Evolutionary conservation across 306 rosid species (phyloP), one percentile per base, ranked within the genome.

Genomic region (Prunus davidiana): DNA sequence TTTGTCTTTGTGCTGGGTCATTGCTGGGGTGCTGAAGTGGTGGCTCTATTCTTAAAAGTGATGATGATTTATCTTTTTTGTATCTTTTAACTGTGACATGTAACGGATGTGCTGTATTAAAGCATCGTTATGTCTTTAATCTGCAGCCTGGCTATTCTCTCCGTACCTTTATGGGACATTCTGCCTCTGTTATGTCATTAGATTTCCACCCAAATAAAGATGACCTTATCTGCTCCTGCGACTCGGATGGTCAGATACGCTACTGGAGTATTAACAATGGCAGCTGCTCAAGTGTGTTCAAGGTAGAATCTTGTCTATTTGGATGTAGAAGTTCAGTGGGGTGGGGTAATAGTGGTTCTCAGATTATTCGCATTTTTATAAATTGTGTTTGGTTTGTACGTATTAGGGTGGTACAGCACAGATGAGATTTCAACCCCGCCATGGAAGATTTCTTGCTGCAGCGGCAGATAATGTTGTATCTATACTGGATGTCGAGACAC

Each of bases 171-270:
- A 83, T 91, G 51, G 99, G 97, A 77, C 99, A 95, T 83, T 87
- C 91, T 10, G 28, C 88, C 61, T 22, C 92, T 38, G 99, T 92
- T 49, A 89, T 84, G 96, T 95, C 99, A 9, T 86, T 95, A 71
- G 99, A 95, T 85, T 95, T 95, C 88, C 99, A 95, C 78, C 99
- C 97, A 38, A 92, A 85, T 75, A 90, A 91, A 76, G 97, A 95
- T 1, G 99, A 95, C 64, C 93, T 95, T 57, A 80, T 95, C 60
- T 88, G 97, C 89, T 95, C 99, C 30, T 95, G 99, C 78, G 99
- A 95, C 22, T 82, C 93, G 14, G 97, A 95, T 60, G 96, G 99
- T 45, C 97, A 95, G 82, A 92, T 95, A 78, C 90, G 99, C 13
- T 95, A 88, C 81, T 95, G 99, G 99, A 92, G 96, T 76, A 91